Conservation (phyloP, 176 grass and related monocot genomes). For the Elymus sibiricus region DNA sequence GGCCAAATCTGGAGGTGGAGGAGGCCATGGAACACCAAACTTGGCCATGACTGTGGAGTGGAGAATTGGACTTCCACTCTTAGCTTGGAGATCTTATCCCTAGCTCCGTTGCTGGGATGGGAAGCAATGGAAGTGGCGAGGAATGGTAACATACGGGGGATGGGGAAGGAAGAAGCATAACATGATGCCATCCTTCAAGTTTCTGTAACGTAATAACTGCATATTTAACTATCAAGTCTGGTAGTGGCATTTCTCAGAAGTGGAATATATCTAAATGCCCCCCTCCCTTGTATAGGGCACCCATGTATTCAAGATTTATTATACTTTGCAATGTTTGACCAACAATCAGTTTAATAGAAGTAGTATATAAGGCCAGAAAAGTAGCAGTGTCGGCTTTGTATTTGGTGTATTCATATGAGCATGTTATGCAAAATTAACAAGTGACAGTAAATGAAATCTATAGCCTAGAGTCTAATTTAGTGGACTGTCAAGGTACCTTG, state of each 20-base stretch:
- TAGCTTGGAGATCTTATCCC: not conserved
- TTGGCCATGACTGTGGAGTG: not conserved
- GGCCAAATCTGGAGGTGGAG: not conserved
- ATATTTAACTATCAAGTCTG: not conserved
- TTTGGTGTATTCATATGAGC: not conserved
- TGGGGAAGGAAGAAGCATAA: not conserved
- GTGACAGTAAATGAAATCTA: not conserved
- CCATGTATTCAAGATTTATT: not conserved
- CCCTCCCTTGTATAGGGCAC: not conserved
- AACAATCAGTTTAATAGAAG: not conserved
- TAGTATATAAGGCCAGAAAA: not conserved
- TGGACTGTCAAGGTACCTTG: not conserved
- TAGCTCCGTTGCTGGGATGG: not conserved
- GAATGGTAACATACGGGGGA: not conserved
- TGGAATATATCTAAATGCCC: not conserved
- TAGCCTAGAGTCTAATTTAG: not conserved
- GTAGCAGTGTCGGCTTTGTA: not conserved
- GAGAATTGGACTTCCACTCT: not conserved
- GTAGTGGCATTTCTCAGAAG: not conserved
- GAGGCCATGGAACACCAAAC: not conserved
- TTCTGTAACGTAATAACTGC: not conserved
- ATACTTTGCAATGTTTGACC: not conserved
- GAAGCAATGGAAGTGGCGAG: not conserved
- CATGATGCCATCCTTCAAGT: not conserved
- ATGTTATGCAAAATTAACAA: not conserved